Evolutionary conservation across 352 stramenopile genomes (phyloP).

Genomic region (Phytophthora boehmeriae): DNA sequence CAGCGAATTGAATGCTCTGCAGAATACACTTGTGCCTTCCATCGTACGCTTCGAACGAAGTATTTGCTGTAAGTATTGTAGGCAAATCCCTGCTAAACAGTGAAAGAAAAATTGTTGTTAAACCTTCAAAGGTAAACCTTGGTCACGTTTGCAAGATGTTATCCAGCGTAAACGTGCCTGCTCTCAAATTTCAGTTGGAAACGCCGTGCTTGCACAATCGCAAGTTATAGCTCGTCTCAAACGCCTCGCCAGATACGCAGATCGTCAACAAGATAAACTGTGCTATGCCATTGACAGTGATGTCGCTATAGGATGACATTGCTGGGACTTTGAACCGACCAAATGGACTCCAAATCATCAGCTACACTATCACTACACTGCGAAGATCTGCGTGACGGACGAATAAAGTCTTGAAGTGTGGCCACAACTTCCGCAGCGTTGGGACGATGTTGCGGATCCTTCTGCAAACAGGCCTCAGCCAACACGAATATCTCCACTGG

Average conservation of each 20-base stretch:
- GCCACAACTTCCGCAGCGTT: conserved; percentile 52
- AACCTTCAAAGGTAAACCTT: no score
- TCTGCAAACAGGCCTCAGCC: conserved; percentile 47
- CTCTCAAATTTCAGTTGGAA: neutral
- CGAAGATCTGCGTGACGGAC: conserved; percentile 22
- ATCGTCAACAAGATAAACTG: no score
- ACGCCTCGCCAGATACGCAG: no score
- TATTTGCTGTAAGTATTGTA: no score
- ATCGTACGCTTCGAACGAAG: no score
- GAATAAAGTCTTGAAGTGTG: conserved; percentile 45
- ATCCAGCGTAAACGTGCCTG: neutral
- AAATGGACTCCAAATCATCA: conserved; percentile 25
- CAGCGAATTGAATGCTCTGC: no score
- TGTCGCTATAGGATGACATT: conserved; percentile 26
- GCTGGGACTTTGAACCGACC: conserved; percentile 35
- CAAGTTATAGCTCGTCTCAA: neutral
- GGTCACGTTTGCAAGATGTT: neutral
- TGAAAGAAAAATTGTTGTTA: no score
- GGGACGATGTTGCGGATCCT: conserved; percentile 49
- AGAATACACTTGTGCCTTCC: no score
- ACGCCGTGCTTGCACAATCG: neutral
- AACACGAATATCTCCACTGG: conserved; percentile 48
- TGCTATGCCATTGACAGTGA: no score
- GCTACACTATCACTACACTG: conserved; percentile 24
- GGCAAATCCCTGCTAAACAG: no score